A percentile compares a stretch with the other conserved stretches of the same genome.
phyloP scores from a whole-genome alignment of 148 eudicot genomes.

The Arbutus unedo region DNA sequence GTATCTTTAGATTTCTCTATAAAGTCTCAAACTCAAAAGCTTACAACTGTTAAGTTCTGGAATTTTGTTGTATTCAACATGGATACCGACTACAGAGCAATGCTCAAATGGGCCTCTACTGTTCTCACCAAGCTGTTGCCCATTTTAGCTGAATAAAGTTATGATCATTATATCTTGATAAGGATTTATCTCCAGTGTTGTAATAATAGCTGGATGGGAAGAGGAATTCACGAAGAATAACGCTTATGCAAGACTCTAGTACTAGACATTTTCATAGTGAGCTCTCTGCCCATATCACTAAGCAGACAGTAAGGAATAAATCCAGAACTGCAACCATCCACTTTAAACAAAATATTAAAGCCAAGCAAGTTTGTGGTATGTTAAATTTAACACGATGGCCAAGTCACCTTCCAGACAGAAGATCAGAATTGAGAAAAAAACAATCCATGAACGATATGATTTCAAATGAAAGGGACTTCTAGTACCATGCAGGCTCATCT shows the following conservation, averaged over 20 bases:
- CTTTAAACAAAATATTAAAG: neutral
- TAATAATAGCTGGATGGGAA: neutral
- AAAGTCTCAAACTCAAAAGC: neutral
- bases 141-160: too few relatives aligned
- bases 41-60: neutral
- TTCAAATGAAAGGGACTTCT: constrained; percentile 9
- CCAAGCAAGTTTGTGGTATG: constrained; percentile 9
- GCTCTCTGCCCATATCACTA: neutral
- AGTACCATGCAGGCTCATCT: constrained; percentile 5
- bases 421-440: neutral
- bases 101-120: neutral
- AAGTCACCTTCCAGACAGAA: constrained; percentile 8
- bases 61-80: neutral
- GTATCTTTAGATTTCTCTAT: neutral
- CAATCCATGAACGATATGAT: neutral
- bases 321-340: neutral
- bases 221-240: neutral
- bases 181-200: neutral
- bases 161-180: neutral
- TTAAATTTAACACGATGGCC: neutral
- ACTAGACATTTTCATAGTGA: neutral
- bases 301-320: neutral
- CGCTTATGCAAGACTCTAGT: neutral
- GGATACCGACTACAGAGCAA: neutral
- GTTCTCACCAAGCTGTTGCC: neutral